Evolutionary conservation across 2,329 filamentous ascomycete genomes (phyloP).

Genomic region (Knufia fluminis): DNA sequence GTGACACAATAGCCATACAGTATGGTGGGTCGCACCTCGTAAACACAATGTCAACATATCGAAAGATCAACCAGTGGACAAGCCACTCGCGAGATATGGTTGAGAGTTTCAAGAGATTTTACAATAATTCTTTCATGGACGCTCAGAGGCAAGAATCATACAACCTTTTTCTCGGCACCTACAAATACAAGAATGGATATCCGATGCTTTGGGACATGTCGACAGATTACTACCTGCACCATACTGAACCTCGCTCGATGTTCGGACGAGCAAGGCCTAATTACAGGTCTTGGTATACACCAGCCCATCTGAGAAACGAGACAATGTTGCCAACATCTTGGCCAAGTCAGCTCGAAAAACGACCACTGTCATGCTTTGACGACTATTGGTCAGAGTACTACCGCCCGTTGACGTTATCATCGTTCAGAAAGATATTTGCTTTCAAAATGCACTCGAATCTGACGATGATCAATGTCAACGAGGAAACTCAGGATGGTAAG

Average conservation of each 20-base stretch:
- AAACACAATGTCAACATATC: slow-evolving; percentile 98
- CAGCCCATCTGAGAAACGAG: slow-evolving; percentile 57
- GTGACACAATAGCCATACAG: slow-evolving; percentile 94
- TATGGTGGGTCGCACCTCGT: slow-evolving; percentile 96
- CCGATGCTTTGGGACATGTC: slow-evolving; percentile 95
- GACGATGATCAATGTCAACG: slow-evolving; percentile 68
- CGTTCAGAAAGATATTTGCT: slow-evolving; percentile 83
- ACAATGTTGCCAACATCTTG: slow-evolving; percentile 43
- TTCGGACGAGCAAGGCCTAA: slow-evolving; percentile 52
- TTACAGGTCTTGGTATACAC: slow-evolving; percentile 87
- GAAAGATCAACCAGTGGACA: slow-evolving; percentile 98
- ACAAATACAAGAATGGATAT: slow-evolving; percentile 75
- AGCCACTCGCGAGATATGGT: slow-evolving; percentile 98
- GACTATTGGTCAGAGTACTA: slow-evolving; percentile 99
- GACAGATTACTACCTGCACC: slow-evolving; percentile 94
- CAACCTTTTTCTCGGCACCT: slow-evolving; percentile 93
- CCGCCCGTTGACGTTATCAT: slow-evolving; percentile 75
- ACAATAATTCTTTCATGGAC: slow-evolving; percentile 97
- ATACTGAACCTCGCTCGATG: slow-evolving; percentile 70
- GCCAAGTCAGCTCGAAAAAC: slow-evolving; percentile 31
- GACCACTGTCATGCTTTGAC: slow-evolving; percentile 58
- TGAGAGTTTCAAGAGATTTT: slow-evolving; percentile 97
- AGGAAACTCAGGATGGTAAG: slow-evolving; percentile 57
- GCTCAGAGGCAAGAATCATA: slow-evolving; percentile 97
- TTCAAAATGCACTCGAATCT: slow-evolving; percentile 87